Evolutionary conservation across 352 stramenopile genomes (phyloP).

Genomic region (Saprolegnia diclina): DNA sequence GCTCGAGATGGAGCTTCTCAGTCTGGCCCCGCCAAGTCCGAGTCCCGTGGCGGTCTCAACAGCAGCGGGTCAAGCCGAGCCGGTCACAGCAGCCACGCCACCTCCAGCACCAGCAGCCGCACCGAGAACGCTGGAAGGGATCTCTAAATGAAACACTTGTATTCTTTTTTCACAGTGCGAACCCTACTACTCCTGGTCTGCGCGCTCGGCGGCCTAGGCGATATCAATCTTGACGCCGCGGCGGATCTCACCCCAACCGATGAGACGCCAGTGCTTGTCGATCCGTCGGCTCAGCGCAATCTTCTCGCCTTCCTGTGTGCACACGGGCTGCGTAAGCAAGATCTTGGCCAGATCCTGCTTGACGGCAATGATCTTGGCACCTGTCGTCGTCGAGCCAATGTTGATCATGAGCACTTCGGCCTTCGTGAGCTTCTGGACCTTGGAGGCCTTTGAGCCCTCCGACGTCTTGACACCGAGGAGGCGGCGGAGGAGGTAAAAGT

Average conservation of each 20-base stretch:
- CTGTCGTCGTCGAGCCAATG: constrained; percentile 99
- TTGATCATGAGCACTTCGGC: constrained; percentile 99
- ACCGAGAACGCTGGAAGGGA: not conserved
- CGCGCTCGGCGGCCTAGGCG: constrained; percentile 27
- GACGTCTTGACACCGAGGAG: constrained; percentile 99
- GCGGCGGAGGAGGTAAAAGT: constrained; percentile 98
- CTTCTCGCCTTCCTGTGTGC: constrained; percentile 99
- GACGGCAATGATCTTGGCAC: constrained; percentile 90
- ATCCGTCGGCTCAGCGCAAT: constrained; percentile 99
- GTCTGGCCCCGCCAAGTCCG: not conserved
- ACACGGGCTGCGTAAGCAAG: constrained; percentile 98
- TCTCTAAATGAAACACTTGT: constrained; percentile 20
- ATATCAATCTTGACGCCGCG: constrained; percentile 94
- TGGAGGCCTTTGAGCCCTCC: constrained; percentile 98
- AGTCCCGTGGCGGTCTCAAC: not conserved
- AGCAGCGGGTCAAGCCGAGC: not conserved
- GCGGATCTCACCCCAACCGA: constrained; percentile 99
- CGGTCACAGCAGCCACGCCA: not conserved
- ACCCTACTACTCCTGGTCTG: not conserved
- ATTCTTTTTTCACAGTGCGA: not conserved
- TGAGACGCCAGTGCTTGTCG: constrained; percentile 99
- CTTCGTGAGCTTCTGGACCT: constrained; percentile 99
- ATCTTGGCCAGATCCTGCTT: constrained; percentile 99
- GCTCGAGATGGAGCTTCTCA: constrained; percentile 3
- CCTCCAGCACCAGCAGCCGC: not conserved